These are phyloP conservation scores for Clonostachys byssicola DNA, from an alignment of 2,329 filamentous ascomycete genomes.

Conservation along the genomic window DNA sequence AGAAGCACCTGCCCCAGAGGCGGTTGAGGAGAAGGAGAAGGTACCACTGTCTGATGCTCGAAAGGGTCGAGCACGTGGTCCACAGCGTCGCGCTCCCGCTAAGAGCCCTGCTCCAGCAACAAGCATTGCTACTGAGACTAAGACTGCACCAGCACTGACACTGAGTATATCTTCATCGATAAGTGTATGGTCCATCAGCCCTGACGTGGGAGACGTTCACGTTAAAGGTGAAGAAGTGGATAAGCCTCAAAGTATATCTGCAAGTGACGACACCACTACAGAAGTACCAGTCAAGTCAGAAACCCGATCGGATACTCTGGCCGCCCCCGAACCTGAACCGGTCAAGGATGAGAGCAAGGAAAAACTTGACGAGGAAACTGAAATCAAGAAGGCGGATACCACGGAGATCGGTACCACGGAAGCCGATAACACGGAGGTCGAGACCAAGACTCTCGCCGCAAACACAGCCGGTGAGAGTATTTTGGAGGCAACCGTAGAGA, in stretches of 20 bases:
- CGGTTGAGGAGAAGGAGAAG: slow-evolving; percentile 60
- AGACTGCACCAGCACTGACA: slow-evolving; percentile 23
- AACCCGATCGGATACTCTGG: background rate
- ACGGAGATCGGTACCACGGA: background rate
- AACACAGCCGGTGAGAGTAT: slow-evolving; percentile 39
- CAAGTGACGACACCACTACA: background rate
- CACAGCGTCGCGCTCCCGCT: slow-evolving; percentile 66
- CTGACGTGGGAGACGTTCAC: slow-evolving; percentile 38
- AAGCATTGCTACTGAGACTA: slow-evolving; percentile 18
- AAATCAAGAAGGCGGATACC: background rate
- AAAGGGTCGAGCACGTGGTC: slow-evolving; percentile 85
- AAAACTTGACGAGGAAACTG: slow-evolving; percentile 2
- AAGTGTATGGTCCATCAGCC: slow-evolving; percentile 41
- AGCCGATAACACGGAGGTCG: slow-evolving; percentile 3
- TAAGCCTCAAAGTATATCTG: background rate
- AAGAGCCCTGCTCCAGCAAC: slow-evolving; percentile 36
- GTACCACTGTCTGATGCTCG: slow-evolving; percentile 82
- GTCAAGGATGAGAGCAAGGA: background rate
- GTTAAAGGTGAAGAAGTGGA: slow-evolving; percentile 10
- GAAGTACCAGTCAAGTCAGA: background rate
- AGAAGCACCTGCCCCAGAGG: slow-evolving; percentile 54
- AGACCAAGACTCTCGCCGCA: slow-evolving; percentile 29
- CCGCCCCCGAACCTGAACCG: background rate
- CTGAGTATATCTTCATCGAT: slow-evolving; percentile 32
- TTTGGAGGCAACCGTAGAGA: slow-evolving; percentile 28